Evolutionary conservation across 768 basidiomycete genomes (phyloP).

Genomic region (Roridomyces roridus): DNA sequence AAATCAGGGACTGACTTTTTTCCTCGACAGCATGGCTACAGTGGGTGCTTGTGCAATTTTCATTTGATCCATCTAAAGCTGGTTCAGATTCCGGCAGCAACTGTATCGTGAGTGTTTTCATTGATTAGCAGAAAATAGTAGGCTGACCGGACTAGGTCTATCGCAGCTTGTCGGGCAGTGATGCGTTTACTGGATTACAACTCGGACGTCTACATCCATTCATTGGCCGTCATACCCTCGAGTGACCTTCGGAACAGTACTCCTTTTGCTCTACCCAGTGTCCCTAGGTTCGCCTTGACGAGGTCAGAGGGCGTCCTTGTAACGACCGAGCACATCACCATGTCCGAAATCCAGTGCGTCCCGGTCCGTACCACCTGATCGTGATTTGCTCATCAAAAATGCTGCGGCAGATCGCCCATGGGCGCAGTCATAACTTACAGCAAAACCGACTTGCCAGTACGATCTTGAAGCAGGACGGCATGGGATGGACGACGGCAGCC

Average conservation of each 20-base stretch:
- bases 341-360: constrained; percentile 60
- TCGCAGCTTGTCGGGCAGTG: constrained; percentile 73
- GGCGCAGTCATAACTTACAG: constrained; percentile 6
- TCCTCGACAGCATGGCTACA: constrained; percentile 53
- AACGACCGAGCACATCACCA: constrained; percentile 65
- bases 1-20: background rate
- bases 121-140: constrained; percentile 11
- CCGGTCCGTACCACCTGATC: background rate
- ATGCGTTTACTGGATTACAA: constrained; percentile 68
- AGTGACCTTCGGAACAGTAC: constrained; percentile 38
- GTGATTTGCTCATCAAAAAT: background rate
- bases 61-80: constrained; percentile 14
- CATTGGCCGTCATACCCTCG: constrained; percentile 45
- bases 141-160: constrained; percentile 42
- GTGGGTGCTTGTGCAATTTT: constrained; percentile 36
- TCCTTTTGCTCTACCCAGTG: constrained; percentile 31
- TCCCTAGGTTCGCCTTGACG: constrained; percentile 37
- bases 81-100: constrained; percentile 64
- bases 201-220: constrained; percentile 53
- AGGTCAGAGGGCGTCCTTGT: constrained; percentile 57
- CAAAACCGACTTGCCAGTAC: constrained; percentile 14
- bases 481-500: background rate
- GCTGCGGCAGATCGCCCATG: background rate
- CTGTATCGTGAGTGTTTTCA: constrained; percentile 53
- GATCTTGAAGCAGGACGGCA: constrained; percentile 16